Evolutionary conservation across 805 yeast species (phyloP), one percentile per base, ranked within the genome.

Genomic region (Candida pseudoglaebosa): DNA sequence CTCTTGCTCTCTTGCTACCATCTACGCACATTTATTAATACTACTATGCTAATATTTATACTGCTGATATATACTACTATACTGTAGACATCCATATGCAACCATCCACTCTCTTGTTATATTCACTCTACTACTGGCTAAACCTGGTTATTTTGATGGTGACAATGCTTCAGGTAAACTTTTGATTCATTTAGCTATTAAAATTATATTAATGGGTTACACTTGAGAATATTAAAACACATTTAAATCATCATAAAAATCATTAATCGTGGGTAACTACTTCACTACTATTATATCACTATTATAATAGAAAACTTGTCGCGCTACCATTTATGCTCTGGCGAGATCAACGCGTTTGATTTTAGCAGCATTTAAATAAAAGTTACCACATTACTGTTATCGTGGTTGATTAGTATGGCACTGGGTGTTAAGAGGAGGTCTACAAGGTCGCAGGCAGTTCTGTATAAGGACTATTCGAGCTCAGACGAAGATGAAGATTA

Each of bases 211-310:
- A 48, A 71, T 85, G 43, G 96, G 97, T 57, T 90, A 90, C 84
- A 74, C 88, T 48, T 73, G 86, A 71, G 96, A 89, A 73, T 90
- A 90, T 80, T 80, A 84, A 82, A 75, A 79, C 87, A 81, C 97
- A 91, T 74, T 78, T 68, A 62, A 68, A 68, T 57, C 72, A 67
- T 60, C 62, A 57, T 46, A 53, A 55, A 41, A 55, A 49, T 34
- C 37, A 34, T 24, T 34, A 34, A 29, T 12, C 30, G 13, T 28
- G 30, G 13, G n/a, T n/a, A n/a, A n/a, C n/a, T n/a, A n/a, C n/a
- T n/a, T n/a, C n/a, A n/a, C n/a, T n/a, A n/a, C n/a, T n/a, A n/a
- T n/a, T n/a, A n/a, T n/a, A n/a, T n/a, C n/a, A n/a, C n/a, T n/a
- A n/a, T n/a, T n/a, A n/a, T n/a, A n/a, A n/a, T n/a, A n/a, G n/a